Evolutionary conservation across 139 green algal genomes (phyloP).

Genomic region (Penium margaritaceum): DNA sequence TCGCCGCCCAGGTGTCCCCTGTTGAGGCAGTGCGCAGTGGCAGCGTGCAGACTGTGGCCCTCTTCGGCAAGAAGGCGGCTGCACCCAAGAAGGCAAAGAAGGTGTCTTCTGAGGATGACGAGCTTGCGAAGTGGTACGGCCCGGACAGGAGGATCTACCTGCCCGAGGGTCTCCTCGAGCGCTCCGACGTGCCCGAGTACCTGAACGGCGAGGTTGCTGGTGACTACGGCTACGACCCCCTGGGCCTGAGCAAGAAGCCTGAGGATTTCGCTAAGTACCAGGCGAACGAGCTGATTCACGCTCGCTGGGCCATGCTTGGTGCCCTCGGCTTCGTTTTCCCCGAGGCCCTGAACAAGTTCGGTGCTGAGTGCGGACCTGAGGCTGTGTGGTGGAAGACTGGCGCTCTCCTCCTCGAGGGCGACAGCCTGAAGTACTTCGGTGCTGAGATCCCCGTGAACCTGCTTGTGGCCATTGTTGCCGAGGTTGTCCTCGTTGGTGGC

Average conservation of each 20-base stretch:
- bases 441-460: constrained; percentile 39
- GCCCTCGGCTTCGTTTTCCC: constrained; percentile 38
- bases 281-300: constrained; percentile 93
- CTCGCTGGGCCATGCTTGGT: constrained; percentile 75
- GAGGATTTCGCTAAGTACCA: constrained; percentile 64
- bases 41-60: constrained; percentile 10
- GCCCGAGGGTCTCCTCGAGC: constrained; percentile 29
- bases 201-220: constrained; percentile 38
- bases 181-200: constrained; percentile 37
- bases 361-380: constrained; percentile 33
- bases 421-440: constrained; percentile 41
- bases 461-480: constrained; percentile 29
- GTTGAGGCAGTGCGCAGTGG: too few relatives aligned
- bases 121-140: constrained; percentile 35
- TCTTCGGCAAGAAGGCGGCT: constrained; percentile 11
- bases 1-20: too few relatives aligned
- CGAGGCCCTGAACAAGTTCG: constrained; percentile 45
- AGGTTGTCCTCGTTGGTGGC: constrained; percentile 54
- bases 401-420: constrained; percentile 40
- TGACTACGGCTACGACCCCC: constrained; percentile 47
- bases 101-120: background rate
- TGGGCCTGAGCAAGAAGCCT: constrained; percentile 40
- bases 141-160: constrained; percentile 38
- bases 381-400: constrained; percentile 48
- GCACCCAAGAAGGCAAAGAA: background rate